Evolutionary conservation across 495 filamentous ascomycete species (phyloP).

Genomic region (Rostrohypoxylon terebratum): DNA sequence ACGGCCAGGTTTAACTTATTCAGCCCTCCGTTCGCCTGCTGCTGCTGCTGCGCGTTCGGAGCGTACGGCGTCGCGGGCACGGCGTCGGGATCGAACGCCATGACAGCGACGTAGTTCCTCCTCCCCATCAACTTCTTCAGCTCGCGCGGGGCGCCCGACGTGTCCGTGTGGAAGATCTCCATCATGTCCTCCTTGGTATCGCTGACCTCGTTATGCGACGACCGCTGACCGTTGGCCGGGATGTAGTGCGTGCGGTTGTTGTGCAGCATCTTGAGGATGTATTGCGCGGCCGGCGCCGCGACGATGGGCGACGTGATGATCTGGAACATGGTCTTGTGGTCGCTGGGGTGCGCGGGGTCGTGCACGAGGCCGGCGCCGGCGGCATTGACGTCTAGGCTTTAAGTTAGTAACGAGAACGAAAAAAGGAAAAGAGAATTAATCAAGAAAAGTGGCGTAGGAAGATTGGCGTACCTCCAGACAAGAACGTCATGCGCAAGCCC

Average conservation of each 20-base stretch:
- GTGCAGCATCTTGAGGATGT: constrained; percentile 92
- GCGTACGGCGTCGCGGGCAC: constrained; percentile 67
- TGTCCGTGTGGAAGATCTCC: constrained; percentile 95
- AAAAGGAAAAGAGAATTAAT: background rate
- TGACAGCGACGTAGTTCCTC: constrained; percentile 93
- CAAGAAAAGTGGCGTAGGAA: background rate
- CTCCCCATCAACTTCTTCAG: constrained; percentile 90
- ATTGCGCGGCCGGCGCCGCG: constrained; percentile 82
- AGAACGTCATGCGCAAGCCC: constrained; percentile 93
- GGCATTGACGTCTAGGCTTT: constrained; percentile 77
- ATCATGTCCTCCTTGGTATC: constrained; percentile 99
- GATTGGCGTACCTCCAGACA: constrained; percentile 75
- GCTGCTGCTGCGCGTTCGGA: constrained; percentile 39
- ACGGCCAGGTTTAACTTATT: constrained; percentile 89
- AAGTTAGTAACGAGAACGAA: constrained; percentile 19
- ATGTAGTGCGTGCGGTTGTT: constrained; percentile 90
- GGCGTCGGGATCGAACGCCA: constrained; percentile 90
- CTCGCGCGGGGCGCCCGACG: constrained; percentile 81
- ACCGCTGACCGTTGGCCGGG: constrained; percentile 89
- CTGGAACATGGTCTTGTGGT: constrained; percentile 99
- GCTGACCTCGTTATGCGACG: constrained; percentile 62
- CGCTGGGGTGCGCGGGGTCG: constrained; percentile 87
- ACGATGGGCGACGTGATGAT: constrained; percentile 92
- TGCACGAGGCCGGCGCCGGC: constrained; percentile 94
- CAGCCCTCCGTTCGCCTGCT: constrained; percentile 52